Evolutionary conservation across 306 rosid genomes (phyloP).

Genomic region (Fragaria nilgerrensis): DNA sequence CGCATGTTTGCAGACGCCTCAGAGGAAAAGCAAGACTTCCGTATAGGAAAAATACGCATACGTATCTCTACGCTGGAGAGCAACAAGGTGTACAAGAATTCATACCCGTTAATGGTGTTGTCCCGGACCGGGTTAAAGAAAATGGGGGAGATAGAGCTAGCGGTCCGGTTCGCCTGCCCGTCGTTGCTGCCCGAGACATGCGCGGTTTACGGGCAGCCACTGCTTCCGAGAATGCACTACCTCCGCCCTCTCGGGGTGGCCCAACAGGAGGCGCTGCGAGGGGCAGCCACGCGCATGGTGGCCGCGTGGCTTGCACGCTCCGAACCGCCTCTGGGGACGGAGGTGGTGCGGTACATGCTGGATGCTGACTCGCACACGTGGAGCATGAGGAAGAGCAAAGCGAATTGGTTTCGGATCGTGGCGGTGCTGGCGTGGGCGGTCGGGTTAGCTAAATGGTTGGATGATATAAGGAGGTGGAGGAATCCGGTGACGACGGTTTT

Average conservation of each 20-base stretch:
- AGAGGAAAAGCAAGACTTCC: slow-evolving; percentile 37
- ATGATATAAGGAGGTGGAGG: slow-evolving; percentile 75
- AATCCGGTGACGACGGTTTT: slow-evolving; percentile 75
- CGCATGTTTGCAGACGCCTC: slow-evolving; percentile 36
- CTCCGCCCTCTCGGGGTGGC: slow-evolving; percentile 86
- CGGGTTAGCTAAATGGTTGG: slow-evolving; percentile 88
- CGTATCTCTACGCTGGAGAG: slow-evolving; percentile 89
- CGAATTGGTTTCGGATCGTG: slow-evolving; percentile 92
- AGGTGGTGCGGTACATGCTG: slow-evolving; percentile 87
- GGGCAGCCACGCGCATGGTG: slow-evolving; percentile 77
- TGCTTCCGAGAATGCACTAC: slow-evolving; percentile 86
- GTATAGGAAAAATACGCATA: slow-evolving; percentile 74
- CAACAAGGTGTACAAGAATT: slow-evolving; percentile 68
- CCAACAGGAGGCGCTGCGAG: slow-evolving; percentile 81
- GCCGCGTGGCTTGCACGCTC: slow-evolving; percentile 76
- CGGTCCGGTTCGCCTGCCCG: slow-evolving; percentile 77
- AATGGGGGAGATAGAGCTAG: slow-evolving; percentile 85
- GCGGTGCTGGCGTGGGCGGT: slow-evolving; percentile 82
- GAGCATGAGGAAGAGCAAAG: slow-evolving; percentile 94
- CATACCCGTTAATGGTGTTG: slow-evolving; percentile 66
- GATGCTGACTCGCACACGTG: slow-evolving; percentile 89
- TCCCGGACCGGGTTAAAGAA: slow-evolving; percentile 66
- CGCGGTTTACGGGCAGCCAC: slow-evolving; percentile 69
- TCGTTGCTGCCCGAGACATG: slow-evolving; percentile 72
- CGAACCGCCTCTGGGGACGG: slow-evolving; percentile 80